Evolutionary conservation across 1,284 basidiomycete species (phyloP).

Genomic region (Clitocybe nebularis): DNA sequence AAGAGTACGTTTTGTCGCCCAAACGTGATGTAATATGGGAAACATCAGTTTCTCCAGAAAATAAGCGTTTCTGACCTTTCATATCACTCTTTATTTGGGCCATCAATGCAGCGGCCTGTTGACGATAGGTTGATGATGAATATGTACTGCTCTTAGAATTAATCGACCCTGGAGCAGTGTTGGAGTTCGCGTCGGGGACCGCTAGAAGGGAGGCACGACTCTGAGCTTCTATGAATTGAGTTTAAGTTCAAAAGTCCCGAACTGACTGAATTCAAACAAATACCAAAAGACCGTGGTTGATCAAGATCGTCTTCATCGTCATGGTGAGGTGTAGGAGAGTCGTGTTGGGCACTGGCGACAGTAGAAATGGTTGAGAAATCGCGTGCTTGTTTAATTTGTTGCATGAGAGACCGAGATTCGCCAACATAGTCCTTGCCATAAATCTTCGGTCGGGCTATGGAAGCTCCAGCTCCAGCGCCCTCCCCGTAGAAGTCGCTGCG

Average conservation of each 20-base stretch:
- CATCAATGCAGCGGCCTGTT: conserved; percentile 77
- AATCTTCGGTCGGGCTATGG: conserved; percentile 44
- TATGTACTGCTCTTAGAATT: conserved; percentile 32
- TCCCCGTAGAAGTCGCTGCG: conserved; percentile 50
- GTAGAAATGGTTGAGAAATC: conserved; percentile 73
- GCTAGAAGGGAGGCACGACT: conserved; percentile 27
- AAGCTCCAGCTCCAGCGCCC: conserved; percentile 38
- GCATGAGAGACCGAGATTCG: conserved; percentile 69
- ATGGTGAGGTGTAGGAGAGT: conserved; percentile 18
- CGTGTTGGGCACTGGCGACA: conserved; percentile 33
- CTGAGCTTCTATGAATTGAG: conserved; percentile 4
- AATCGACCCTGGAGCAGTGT: conserved; percentile 25
- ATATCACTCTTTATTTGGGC: conserved; percentile 78
- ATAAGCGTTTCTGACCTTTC: conserved; percentile 63
- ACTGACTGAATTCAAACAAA: background rate
- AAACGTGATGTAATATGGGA: conserved; percentile 37
- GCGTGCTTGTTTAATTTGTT: conserved; percentile 68
- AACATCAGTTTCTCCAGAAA: conserved; percentile 60
- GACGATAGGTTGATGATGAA: conserved; percentile 64
- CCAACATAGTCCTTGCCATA: conserved; percentile 64
- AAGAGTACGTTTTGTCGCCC: conserved; percentile 27
- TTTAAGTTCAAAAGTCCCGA: conserved; percentile 1
- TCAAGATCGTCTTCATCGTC: conserved; percentile 10
- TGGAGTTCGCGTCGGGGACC: conserved; percentile 24
- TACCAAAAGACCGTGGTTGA: conserved; percentile 11